Base-by-base conservation (phyloP, 176 grass and related monocot genomes). In the Phyllostachys edulis region DNA sequence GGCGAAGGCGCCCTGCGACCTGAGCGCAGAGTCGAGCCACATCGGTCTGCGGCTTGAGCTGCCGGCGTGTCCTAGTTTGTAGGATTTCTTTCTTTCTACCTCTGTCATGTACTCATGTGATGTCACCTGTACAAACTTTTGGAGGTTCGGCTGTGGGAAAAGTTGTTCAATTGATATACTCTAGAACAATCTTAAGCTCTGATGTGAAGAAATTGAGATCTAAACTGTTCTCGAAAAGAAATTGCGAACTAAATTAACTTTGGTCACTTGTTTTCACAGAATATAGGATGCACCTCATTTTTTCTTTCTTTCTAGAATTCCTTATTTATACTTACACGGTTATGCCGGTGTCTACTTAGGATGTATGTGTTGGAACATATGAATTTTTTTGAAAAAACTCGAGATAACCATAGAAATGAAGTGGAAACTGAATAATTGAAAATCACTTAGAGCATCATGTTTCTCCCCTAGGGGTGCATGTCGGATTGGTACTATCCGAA, bases 1-100 rank as follows among this genome's bases (percentile, higher is more conserved):
- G 13, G 38, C 40, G 39, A 45, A 39, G 42, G 56, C 71, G 23
- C 45, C 49, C 71, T 71, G 57, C 64, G 71, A 77, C 20, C 55
- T 62, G 3, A 42, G 64, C 83, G 55, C 45, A 0, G 72, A 61
- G 13, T 80, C 76, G 7, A 56, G 64, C 83, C 71, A 37, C 50
- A 56, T 86, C 24, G 45, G 45, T 37, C 24, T 86, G 52, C 78
- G 65, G 65, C 82, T 89, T 11, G 60, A 89, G 51, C 69, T 89
- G 61, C 42, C 76, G 7, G 87, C 76, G 27, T 59, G 50, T 75
- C 29, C 16, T 3, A 2, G 0, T 24, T 24, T 50, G 10, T 80
- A 52, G 77, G 63, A 67, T 67, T 23, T 67, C 37, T 27, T 36
- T 21, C 2, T 66, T 27, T 27, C 24, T 6, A 14, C 4, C 59